These are phyloP conservation scores for Glaciozyma martinii DNA, from an alignment of 768 basidiomycete genomes.

Conservation along the genomic window DNA sequence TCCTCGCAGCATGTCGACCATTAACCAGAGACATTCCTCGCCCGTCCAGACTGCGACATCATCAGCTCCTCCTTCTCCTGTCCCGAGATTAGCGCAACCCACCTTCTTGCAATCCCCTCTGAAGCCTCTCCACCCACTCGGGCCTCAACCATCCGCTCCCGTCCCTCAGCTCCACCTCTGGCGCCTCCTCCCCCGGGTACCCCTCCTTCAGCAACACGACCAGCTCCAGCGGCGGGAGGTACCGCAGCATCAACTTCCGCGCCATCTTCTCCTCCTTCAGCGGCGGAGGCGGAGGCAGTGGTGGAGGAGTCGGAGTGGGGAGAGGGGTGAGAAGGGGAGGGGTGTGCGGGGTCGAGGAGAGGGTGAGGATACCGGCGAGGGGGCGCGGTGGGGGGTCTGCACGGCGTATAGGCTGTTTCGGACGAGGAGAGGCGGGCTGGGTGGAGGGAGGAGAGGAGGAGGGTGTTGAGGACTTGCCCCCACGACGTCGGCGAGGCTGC, in stretches of 20 bases:
- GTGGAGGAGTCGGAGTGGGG: background rate
- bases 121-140: background rate
- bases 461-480: background rate
- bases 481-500: background rate
- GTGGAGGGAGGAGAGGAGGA: background rate
- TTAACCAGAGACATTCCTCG: conserved; percentile 18
- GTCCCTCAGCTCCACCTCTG: background rate
- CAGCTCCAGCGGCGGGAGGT: conserved; percentile 12
- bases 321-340: background rate
- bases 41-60: conserved; percentile 11
- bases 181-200: conserved; percentile 15
- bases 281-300: background rate
- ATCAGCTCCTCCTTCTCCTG: background rate
- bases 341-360: too few relatives aligned
- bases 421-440: background rate
- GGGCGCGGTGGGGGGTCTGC: background rate
- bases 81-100: background rate
- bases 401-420: background rate
- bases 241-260: conserved; percentile 1
- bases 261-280: too few relatives aligned
- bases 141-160: background rate
- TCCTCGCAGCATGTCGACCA: conserved; percentile 12
- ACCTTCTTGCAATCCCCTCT: background rate
- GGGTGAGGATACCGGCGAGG: too few relatives aligned
- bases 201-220: background rate